These are phyloP conservation scores for Hypocreales sp. DNA, from an alignment of 2,329 filamentous ascomycete genomes.

Conservation along the genomic window DNA sequence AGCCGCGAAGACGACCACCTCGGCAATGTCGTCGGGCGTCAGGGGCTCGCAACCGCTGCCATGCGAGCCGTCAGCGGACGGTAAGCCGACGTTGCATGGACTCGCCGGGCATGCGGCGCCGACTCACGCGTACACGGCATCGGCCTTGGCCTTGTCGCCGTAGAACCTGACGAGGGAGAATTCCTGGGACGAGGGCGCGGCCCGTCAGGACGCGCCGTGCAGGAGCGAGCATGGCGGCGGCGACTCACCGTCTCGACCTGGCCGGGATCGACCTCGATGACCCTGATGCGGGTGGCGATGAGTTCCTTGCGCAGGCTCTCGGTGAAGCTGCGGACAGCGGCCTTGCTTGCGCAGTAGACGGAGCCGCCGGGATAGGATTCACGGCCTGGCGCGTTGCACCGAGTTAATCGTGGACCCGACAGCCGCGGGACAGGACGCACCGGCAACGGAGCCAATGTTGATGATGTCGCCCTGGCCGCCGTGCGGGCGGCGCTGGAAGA, in stretches of 20 bases:
- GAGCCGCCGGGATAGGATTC: slow-evolving; percentile 73
- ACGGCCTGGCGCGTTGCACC: slow-evolving; percentile 39
- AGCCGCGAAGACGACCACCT: slow-evolving; percentile 75
- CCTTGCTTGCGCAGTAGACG: slow-evolving; percentile 91
- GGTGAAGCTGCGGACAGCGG: slow-evolving; percentile 72
- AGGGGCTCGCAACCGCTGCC: slow-evolving; percentile 60
- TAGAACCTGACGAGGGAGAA: slow-evolving; percentile 82
- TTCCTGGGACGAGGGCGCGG: slow-evolving; percentile 32
- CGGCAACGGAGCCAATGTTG: slow-evolving; percentile 86
- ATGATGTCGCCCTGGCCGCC: slow-evolving; percentile 84
- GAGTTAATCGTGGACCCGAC: too few species aligned
- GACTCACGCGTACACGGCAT: slow-evolving; percentile 70
- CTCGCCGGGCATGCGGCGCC: too few species aligned
- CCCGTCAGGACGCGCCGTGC: slow-evolving; percentile 1
- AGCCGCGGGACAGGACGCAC: too few species aligned
- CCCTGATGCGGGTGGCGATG: slow-evolving; percentile 61
- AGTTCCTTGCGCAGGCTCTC: slow-evolving; percentile 72
- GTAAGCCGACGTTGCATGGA: too few species aligned
- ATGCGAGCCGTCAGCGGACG: not conserved
- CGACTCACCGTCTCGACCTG: slow-evolving; percentile 68
- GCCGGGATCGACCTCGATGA: slow-evolving; percentile 82
- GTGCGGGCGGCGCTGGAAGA: slow-evolving; percentile 62
- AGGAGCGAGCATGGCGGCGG: not conserved
- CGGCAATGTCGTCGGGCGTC: slow-evolving; percentile 81
- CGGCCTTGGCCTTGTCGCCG: slow-evolving; percentile 77